Evolutionary conservation across 192 early-diverging fungal species (phyloP).

Genomic region (Linnemannia exigua): DNA sequence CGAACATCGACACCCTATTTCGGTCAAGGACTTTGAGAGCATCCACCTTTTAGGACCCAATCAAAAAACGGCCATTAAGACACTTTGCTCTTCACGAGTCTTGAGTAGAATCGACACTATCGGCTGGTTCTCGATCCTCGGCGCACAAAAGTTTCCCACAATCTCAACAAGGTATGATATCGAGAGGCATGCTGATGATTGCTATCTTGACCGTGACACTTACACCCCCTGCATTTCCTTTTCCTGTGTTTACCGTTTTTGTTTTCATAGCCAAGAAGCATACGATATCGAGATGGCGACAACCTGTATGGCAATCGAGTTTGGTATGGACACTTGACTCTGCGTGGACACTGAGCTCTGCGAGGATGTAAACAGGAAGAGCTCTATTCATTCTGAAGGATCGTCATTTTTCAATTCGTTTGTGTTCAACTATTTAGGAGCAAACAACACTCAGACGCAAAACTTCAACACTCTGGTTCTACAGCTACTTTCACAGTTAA

Average conservation of each 20-base stretch:
- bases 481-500: slow-evolving; percentile 72
- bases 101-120: slow-evolving; percentile 53
- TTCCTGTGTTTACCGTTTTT: neutral
- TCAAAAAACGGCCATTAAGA: slow-evolving; percentile 37
- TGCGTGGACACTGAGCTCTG: neutral
- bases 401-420: neutral
- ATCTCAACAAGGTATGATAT: slow-evolving; percentile 49
- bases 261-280: slow-evolving; percentile 72
- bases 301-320: slow-evolving; percentile 70
- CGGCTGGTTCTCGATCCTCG: slow-evolving; percentile 54
- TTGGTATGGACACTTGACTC: slow-evolving; percentile 60
- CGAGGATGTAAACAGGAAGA: neutral
- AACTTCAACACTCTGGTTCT: slow-evolving; percentile 78
- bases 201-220: neutral
- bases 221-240: neutral
- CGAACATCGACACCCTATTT: slow-evolving; percentile 38
- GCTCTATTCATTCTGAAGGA: neutral
- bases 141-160: slow-evolving; percentile 56
- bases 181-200: neutral
- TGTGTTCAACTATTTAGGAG: slow-evolving; percentile 50
- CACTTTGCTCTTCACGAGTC: slow-evolving; percentile 43
- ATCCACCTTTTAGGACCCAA: slow-evolving; percentile 35
- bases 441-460: slow-evolving; percentile 72
- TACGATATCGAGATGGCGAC: slow-evolving; percentile 81
- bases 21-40: slow-evolving; percentile 45